Base-by-base conservation (phyloP, 768 basidiomycete species). In the Butyriboletus loyo region DNA sequence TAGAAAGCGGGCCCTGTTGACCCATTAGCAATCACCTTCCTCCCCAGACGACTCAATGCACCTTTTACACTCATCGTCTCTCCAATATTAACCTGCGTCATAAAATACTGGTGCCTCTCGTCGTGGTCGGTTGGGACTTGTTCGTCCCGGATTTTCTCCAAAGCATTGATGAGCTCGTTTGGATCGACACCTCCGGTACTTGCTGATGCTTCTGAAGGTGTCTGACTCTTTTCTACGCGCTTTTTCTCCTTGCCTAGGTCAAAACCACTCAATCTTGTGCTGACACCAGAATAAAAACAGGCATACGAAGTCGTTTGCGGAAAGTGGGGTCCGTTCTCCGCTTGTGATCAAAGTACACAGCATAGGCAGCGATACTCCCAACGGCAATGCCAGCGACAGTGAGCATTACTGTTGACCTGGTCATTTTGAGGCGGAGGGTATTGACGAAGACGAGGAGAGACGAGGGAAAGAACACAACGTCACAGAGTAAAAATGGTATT, bases 261-360 rank as follows among this genome's bases (percentile, higher is more conserved):
- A 39, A 43, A 46, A n/a, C 27, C 5, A 8, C 11, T 63, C 15
- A 53, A 49, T 31, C 10, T 1, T 19, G 17, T 35, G 39, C 30
- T 10, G 8, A 21, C 5, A 39, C 2, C 4, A 32, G n/a, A 41
- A 43, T 10, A 39, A 49, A 53, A 52, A 41, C 48, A 56, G 44
- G 81, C 91, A 60, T 72, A 89, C 94, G 84, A 52, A 98, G 80
- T 67, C 83, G 85, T 74, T 84, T 92, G 68, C 97, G 84, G 80
- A 99, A 99, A 15, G 80, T 77, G 38, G 76, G 71, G 66, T 97
- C 92, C 67, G 89, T 91, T 65, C 95, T 82, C 46, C 97, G 86
- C 75, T 82, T 90, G 76, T 96, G 86, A 77, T 99, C 97, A 64
- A 98, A 99, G 73, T 93, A 98, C 49, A 83, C 79, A 28, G 89